A percentile compares a stretch with the other conserved stretches of the same genome.
Conservation (phyloP, 148 eudicot genomes). For the Vaccinium myrtillus region DNA sequence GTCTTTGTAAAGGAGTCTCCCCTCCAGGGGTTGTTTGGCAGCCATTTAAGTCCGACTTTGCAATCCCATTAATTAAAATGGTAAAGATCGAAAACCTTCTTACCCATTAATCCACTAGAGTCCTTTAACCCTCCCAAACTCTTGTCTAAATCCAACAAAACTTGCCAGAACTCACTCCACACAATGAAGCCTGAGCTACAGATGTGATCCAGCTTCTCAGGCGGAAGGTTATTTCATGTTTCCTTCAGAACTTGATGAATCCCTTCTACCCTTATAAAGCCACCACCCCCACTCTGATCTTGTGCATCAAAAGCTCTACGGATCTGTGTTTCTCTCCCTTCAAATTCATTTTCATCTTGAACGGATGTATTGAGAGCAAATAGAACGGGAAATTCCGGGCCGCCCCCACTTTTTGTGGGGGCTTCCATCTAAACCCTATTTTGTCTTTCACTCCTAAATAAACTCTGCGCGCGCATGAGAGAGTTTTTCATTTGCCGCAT, state of each 20-base stretch:
- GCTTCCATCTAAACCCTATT: too few relatives aligned
- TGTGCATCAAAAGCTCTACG: slow-evolving; percentile 91
- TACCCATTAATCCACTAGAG: slow-evolving; percentile 86
- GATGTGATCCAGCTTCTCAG: slow-evolving; percentile 64
- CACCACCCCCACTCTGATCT: slow-evolving; percentile 99
- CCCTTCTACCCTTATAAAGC: slow-evolving; percentile 85
- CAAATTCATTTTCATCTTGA: slow-evolving; percentile 86
- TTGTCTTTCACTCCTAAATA: too few relatives aligned
- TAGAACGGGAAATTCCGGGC: too few relatives aligned
- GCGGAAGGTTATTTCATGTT: slow-evolving; percentile 61
- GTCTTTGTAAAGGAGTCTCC: slow-evolving; percentile 76
- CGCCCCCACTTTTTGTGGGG: too few relatives aligned
- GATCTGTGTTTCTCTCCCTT: slow-evolving; percentile 70
- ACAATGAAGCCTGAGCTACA: slow-evolving; percentile 80
- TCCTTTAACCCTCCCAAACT: slow-evolving; percentile 82
- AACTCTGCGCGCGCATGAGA: too few relatives aligned
- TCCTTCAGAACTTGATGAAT: slow-evolving; percentile 71
- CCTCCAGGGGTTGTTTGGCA: slow-evolving; percentile 44
- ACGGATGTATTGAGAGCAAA: slow-evolving; percentile 76
- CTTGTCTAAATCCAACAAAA: slow-evolving; percentile 76
- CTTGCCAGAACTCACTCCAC: slow-evolving; percentile 97
- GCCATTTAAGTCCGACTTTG: slow-evolving; percentile 73
- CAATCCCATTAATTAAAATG: slow-evolving; percentile 98
- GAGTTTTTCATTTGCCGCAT: too few relatives aligned
- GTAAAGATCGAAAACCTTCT: slow-evolving; percentile 80